Percentiles rank a stretch among this genome's conserved stretches.
phyloP scores from a whole-genome alignment of 2,329 filamentous ascomycete genomes.

The Huntiella decipiens region DNA sequence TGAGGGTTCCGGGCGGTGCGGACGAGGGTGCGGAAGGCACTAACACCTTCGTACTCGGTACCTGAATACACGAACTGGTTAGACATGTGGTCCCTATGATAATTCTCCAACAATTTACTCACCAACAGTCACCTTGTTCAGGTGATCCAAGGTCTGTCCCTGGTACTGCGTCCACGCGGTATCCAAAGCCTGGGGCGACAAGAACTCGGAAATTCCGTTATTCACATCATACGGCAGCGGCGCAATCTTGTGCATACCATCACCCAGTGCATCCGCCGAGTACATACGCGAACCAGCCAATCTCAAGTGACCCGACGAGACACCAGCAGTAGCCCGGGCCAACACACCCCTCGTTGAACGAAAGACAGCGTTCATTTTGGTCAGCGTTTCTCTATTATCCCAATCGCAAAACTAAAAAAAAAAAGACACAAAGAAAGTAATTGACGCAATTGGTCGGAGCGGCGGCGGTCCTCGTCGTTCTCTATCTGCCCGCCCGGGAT shows the following conservation, averaged over 20 bases:
- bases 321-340: constrained; percentile 22
- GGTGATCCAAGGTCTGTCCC: constrained; percentile 48
- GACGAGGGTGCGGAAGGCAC: constrained; percentile 49
- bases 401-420: too few species aligned
- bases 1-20: constrained; percentile 60
- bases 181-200: constrained; percentile 50
- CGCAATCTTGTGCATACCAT: constrained; percentile 26
- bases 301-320: constrained; percentile 13
- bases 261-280: constrained; percentile 24
- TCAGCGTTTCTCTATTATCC: too few species aligned
- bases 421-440: too few species aligned
- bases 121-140: constrained; percentile 61
- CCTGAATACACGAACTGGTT: constrained; percentile 24
- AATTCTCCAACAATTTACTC: constrained; percentile 18
- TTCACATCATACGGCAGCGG: constrained; percentile 25
- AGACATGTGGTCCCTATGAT: background rate
- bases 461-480: too few species aligned
- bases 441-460: too few species aligned
- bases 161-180: constrained; percentile 76
- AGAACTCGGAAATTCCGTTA: constrained; percentile 45
- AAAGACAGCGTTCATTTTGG: too few species aligned
- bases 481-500: too few species aligned
- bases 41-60: constrained; percentile 41
- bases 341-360: constrained; percentile 12
- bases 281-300: constrained; percentile 9